Evolutionary conservation across 2,329 filamentous ascomycete genomes (phyloP).

Genomic region (Scleromitrula shiraiana): DNA sequence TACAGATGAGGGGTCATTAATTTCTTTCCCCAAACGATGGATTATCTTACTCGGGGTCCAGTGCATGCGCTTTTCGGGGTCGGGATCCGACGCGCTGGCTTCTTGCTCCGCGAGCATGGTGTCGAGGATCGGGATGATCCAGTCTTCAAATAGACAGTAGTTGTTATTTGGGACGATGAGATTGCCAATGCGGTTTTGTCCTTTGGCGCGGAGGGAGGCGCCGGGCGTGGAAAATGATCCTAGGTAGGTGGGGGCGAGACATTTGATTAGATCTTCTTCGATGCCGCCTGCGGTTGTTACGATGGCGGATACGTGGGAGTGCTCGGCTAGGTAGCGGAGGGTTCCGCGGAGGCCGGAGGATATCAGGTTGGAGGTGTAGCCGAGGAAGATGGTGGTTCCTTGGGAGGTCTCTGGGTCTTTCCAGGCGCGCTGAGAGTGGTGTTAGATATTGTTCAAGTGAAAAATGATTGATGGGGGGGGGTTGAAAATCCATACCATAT

Average conservation of each 20-base stretch:
- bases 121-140: slow-evolving; percentile 93
- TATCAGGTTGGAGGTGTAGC: slow-evolving; percentile 96
- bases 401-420: slow-evolving; percentile 69
- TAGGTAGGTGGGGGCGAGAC: slow-evolving; percentile 87
- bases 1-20: slow-evolving; percentile 84
- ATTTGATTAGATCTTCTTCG: slow-evolving; percentile 98
- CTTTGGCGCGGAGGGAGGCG: slow-evolving; percentile 69
- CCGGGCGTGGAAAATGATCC: slow-evolving; percentile 75
- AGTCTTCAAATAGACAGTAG: slow-evolving; percentile 96
- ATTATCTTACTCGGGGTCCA: slow-evolving; percentile 97
- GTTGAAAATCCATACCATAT: slow-evolving; percentile 59
- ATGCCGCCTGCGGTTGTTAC: slow-evolving; percentile 94
- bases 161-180: slow-evolving; percentile 93
- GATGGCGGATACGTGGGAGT: slow-evolving; percentile 85
- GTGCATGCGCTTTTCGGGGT: slow-evolving; percentile 45
- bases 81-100: slow-evolving; percentile 54
- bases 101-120: slow-evolving; percentile 92
- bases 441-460: not conserved
- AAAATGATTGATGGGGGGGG: not conserved
- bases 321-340: slow-evolving; percentile 84
- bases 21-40: slow-evolving; percentile 81
- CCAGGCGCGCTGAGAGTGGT: slow-evolving; percentile 58
- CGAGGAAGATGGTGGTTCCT: slow-evolving; percentile 88
- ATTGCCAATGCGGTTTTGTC: slow-evolving; percentile 93
- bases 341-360: slow-evolving; percentile 91